phyloP scores from a whole-genome alignment of 176 grass and related monocot genomes.

The Aegilops speltoides region DNA sequence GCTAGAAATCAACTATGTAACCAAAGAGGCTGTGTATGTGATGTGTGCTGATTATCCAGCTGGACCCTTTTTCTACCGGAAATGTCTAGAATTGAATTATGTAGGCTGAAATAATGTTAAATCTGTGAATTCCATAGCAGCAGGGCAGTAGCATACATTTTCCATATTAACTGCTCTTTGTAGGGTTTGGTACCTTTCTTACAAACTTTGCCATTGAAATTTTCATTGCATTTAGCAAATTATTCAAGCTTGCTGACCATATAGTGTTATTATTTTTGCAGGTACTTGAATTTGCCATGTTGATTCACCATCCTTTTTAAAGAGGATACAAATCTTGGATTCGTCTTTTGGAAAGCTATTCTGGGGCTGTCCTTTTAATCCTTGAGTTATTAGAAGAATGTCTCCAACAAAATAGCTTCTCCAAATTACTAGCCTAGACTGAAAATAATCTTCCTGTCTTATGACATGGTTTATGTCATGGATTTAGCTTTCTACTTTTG shows the following conservation, averaged over 20 bases:
- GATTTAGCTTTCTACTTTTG: conserved; percentile 1
- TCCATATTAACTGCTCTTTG: neutral
- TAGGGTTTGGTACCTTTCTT: neutral
- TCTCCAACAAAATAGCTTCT: conserved; percentile 27
- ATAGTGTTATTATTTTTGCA: neutral
- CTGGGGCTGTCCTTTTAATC: conserved; percentile 25
- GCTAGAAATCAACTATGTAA: neutral
- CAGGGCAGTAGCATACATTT: neutral
- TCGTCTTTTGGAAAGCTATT: conserved; percentile 38
- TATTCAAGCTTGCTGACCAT: neutral
- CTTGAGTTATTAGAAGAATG: conserved; percentile 25
- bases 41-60: neutral
- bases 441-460: conserved; percentile 37
- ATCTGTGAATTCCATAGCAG: neutral
- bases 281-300: conserved; percentile 55
- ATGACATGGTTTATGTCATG: conserved; percentile 27
- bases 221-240: neutral
- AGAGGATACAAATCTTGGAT: conserved; percentile 38
- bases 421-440: conserved; percentile 27
- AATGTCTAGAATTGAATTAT: neutral
- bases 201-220: neutral
- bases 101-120: neutral
- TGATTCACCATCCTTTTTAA: conserved; percentile 49
- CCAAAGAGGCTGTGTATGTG: neutral
- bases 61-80: too few species aligned